Evolutionary conservation across 1,139 yeast species (phyloP).

Genomic region (Yamadazyma songkhlaensis): DNA sequence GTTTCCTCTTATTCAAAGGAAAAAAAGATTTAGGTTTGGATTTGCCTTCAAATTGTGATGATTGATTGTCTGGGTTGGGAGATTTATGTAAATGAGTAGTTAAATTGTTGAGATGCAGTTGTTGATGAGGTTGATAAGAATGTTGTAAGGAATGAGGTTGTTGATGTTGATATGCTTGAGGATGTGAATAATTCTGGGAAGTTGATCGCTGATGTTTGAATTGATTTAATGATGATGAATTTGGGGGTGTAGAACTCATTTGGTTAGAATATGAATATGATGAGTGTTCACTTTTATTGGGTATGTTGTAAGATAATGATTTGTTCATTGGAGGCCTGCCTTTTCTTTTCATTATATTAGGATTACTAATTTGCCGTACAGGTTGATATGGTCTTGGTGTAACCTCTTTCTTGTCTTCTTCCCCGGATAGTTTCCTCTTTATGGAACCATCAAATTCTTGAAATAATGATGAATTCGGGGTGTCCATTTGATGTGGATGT

Average conservation of each 20-base stretch:
- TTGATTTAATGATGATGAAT: neutral
- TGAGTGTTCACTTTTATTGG: neutral
- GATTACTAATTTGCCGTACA: conserved; percentile 15
- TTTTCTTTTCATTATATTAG: conserved; percentile 11
- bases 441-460: conserved; percentile 1
- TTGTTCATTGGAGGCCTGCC: conserved; percentile 13
- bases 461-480: neutral
- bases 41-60: neutral
- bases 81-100: neutral
- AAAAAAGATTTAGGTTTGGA: conserved; percentile 6
- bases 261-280: neutral
- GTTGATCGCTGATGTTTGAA: neutral
- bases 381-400: conserved; percentile 13
- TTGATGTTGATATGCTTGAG: neutral
- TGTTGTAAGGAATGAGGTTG: neutral
- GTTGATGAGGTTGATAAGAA: neutral
- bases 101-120: neutral
- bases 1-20: conserved; percentile 12
- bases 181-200: no score
- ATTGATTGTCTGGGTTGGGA: neutral
- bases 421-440: conserved; percentile 3
- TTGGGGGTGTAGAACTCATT: neutral
- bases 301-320: conserved; percentile 13
- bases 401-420: conserved; percentile 6
- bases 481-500: no score